A percentile compares a stretch with the other conserved stretches of the same genome.
Evolutionary conservation across 1,284 basidiomycete genomes (phyloP).

Genomic region (Tylopilus sp.): DNA sequence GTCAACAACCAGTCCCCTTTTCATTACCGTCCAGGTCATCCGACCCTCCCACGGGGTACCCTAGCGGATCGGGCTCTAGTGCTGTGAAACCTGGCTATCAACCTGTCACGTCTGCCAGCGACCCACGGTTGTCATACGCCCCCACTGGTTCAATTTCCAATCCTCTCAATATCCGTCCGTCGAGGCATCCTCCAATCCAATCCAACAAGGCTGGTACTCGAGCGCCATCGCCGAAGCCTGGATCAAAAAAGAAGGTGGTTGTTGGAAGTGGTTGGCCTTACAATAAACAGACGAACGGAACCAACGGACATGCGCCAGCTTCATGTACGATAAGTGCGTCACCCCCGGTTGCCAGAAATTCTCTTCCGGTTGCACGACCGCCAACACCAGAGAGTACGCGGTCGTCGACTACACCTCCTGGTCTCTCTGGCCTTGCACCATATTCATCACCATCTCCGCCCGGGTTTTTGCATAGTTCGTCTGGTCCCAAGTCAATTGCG

Average conservation of each 20-base stretch:
- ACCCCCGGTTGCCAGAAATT: conserved; percentile 13
- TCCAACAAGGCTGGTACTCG: conserved; percentile 10
- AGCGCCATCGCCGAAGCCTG: conserved; percentile 13
- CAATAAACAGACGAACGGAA: conserved; percentile 19
- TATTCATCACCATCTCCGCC: conserved; percentile 40
- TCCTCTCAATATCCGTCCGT: conserved; percentile 50
- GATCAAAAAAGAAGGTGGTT: conserved; percentile 27
- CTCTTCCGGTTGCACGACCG: conserved; percentile 18
- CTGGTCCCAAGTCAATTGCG: conserved; percentile 22
- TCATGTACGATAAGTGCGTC: conserved; percentile 12
- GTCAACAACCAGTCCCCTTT: conserved; percentile 3
- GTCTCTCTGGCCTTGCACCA: conserved; percentile 34
- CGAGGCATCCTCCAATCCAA: conserved; percentile 20
- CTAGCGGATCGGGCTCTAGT: conserved; percentile 5
- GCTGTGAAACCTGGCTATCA: conserved; percentile 21
- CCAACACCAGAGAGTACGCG: conserved; percentile 34
- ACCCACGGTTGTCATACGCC: conserved; percentile 39
- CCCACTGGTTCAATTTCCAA: conserved; percentile 43
- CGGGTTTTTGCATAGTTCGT: conserved; percentile 33
- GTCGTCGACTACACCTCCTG: conserved; percentile 34
- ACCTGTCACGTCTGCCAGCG: conserved; percentile 35
- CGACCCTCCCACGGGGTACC: conserved; percentile 10
- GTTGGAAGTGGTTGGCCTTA: conserved; percentile 38
- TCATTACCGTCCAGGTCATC: conserved; percentile 20
- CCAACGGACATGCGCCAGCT: conserved; percentile 8